phyloP scores from a whole-genome alignment of 1,139 yeast species.

The Protomyces inouyei region DNA sequence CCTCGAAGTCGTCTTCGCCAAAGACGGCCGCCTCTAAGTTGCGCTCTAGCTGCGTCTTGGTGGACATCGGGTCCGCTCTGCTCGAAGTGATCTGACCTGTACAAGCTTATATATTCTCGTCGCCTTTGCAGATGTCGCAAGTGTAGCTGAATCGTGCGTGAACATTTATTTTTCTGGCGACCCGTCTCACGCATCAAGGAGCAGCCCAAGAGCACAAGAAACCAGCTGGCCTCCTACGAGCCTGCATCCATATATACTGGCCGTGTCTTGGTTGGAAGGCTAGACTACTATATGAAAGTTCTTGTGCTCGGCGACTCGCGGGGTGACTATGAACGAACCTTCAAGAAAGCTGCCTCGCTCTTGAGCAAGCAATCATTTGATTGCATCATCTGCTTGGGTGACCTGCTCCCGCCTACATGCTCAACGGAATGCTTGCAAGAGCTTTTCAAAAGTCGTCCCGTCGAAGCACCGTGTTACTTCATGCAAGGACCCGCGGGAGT shows the following conservation, averaged over 20 bases:
- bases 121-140: background rate
- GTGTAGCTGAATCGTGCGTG: background rate
- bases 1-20: constrained; percentile 81
- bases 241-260: too few relatives aligned
- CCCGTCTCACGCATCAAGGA: background rate
- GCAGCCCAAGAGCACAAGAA: too few relatives aligned
- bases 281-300: background rate
- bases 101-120: background rate
- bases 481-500: constrained; percentile 22
- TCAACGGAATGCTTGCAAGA: background rate
- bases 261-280: too few relatives aligned
- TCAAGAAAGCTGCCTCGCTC: constrained; percentile 21
- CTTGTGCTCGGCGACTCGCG: constrained; percentile 25
- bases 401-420: constrained; percentile 14
- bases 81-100: background rate
- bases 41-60: constrained; percentile 52
- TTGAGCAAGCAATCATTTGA: constrained; percentile 27
- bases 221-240: too few relatives aligned
- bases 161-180: background rate
- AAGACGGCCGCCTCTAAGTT: constrained; percentile 77
- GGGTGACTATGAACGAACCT: constrained; percentile 17
- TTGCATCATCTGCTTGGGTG: constrained; percentile 26
- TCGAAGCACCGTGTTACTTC: constrained; percentile 27
- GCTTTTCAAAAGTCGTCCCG: background rate
- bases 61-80: background rate